Evolutionary conservation across 2,329 filamentous ascomycete genomes (phyloP), one percentile per base, ranked within the genome.

Genomic region (Trichoderma simmonsii): DNA sequence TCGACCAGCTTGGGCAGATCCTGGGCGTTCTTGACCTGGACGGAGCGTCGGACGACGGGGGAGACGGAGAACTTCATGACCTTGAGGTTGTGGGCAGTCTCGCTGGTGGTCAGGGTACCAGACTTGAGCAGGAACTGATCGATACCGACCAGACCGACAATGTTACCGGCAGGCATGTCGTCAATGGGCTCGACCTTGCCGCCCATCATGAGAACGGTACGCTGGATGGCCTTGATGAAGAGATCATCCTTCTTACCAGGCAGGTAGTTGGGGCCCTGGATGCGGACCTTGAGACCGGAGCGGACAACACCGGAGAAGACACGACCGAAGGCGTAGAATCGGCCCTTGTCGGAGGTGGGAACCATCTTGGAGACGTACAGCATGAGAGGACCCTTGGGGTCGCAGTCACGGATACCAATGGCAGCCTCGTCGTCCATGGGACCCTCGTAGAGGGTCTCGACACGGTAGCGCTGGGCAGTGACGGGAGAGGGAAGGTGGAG

Each of bases 61-160:
- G 96, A 98, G 84, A 99, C 96, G 82, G 96, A 99, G 93, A 99
- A 99, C 90, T 98, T 98, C 96, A 99, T 99, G 87, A 99, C 96
- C 92, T 98, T 98, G 82, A 99, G 88, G 92, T 99, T 99, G 92
- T 99, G 96, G 83, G 96, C 95, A 77, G 94, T 97, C 79, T 99
- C 96, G 83, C 89, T 91, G 83, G 95, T 98, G 86, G 95, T 97
- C 80, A 99, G 93, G 81, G 96, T 99, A 92, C 96, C 96, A 84
- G 96, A 98, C 92, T 99, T 99, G 89, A 99, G 94, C 89, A 99
- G 89, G 93, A 98, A 99, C 91, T 99, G 96, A 85, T 99, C 96
- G 80, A 99, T 94, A 92, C 96, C 96, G 83, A 99, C 96, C 81
- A 99, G 90, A 90, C 96, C 96, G 81, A 98, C 92, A 89, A 99